Base-by-base conservation (phyloP, 1,284 basidiomycete genomes). In the Stereum hirsutum region DNA sequence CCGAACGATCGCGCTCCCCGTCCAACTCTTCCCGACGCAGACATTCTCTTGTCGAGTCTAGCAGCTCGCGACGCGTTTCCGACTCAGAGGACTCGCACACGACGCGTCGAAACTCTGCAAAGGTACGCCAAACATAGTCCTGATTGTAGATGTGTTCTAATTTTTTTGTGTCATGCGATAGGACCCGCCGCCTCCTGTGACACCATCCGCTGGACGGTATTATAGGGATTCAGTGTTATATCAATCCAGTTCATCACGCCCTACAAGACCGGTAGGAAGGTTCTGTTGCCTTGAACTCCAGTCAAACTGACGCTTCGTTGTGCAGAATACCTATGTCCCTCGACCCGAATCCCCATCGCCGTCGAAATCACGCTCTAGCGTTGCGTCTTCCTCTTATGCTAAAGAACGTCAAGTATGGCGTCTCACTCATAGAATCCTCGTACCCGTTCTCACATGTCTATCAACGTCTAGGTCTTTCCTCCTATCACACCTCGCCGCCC, bases 11-110 rank as follows among this genome's bases (percentile, higher is more conserved):
- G 28, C 28, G 28, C 11, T 11, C 28, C 28, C 15, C 28, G 28
- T 2, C 28, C 28, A 11, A 30, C 28, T n/a, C 28, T 30, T n/a
- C 11, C 28, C 3, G 3, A 31, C 2, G 28, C 28, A 2, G 28
- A 31, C 5, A n/a, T n/a, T n/a, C n/a, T n/a, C n/a, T n/a, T n/a
- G n/a, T n/a, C n/a, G n/a, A n/a, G n/a, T n/a, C n/a, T n/a, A n/a
- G 76, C 67, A 76, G 76, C 60, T 69, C 63, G 28, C 61, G 65
- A 60, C 69, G 69, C 54, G 63, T 61, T 43, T 52, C 47, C n/a
- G 47, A 53, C 14, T 46, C 54, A 4, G 58, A 57, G 34, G 55
- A 55, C n/a, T 50, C 55, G 12, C 54, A 56, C 33, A 51, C 57
- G 4, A 55, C 58, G 5, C 56, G 54, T 36, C 46, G n/a, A n/a